A percentile compares a stretch with the other conserved stretches of the same genome.
These are phyloP conservation scores for Moringa oleifera DNA, from an alignment of 345 rosid species.

Conservation along the genomic window DNA sequence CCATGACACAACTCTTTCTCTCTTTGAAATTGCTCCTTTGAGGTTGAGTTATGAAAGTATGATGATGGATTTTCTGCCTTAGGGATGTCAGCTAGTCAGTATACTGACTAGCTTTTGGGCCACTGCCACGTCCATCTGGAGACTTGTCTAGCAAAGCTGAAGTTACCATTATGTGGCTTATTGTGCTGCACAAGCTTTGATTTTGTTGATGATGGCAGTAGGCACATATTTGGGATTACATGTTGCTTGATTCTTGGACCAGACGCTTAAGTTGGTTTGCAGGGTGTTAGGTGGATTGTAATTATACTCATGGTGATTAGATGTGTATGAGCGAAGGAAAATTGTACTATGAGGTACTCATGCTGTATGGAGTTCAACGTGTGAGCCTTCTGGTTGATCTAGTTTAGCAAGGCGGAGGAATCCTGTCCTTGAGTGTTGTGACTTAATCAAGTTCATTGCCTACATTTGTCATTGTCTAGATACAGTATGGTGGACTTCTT, in stretches of 20 bases:
- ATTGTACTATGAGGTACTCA: conserved; percentile 7
- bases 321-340: conserved; percentile 7
- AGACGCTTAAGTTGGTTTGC: conserved; percentile 2
- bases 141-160: conserved; percentile 3
- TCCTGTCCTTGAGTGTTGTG: conserved; percentile 7
- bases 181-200: conserved; percentile 4
- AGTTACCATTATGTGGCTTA: conserved; percentile 1
- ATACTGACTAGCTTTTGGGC: conserved; percentile 9
- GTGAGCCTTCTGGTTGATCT: conserved; percentile 16
- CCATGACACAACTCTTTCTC: conserved; percentile 5
- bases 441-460: conserved; percentile 12
- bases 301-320: conserved; percentile 12
- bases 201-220: conserved; percentile 4
- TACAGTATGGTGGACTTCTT: conserved; percentile 10
- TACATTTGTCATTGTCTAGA: conserved; percentile 14
- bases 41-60: neutral
- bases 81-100: conserved; percentile 4
- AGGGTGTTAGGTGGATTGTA: conserved; percentile 14
- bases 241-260: conserved; percentile 5
- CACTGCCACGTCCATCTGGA: neutral
- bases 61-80: conserved; percentile 10
- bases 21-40: conserved; percentile 4
- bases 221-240: conserved; percentile 7
- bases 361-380: conserved; percentile 2
- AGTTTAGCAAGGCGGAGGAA: conserved; percentile 15